Evolutionary conservation across 2,329 filamentous ascomycete species (phyloP).

Genomic region (Aureobasidium sp.): DNA sequence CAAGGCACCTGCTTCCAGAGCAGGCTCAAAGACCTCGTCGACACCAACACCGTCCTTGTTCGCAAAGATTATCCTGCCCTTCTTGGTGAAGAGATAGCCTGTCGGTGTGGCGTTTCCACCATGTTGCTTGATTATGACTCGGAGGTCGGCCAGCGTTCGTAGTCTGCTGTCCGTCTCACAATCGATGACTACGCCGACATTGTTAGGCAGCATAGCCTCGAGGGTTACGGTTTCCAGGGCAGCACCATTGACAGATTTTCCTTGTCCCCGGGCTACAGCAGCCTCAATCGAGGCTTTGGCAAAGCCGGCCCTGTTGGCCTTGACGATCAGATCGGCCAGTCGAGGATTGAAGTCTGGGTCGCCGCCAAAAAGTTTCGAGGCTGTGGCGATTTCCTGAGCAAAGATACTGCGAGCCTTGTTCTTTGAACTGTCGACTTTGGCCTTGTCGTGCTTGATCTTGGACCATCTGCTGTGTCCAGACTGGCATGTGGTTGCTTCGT

Average conservation of each 20-base stretch:
- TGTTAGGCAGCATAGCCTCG: slow-evolving; percentile 71
- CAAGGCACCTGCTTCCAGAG: slow-evolving; percentile 75
- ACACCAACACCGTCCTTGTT: slow-evolving; percentile 47
- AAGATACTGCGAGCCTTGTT: slow-evolving; percentile 60
- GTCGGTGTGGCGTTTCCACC: slow-evolving; percentile 66
- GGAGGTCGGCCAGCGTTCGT: slow-evolving; percentile 65
- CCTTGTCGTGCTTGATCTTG: slow-evolving; percentile 93
- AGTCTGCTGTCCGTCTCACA: slow-evolving; percentile 75
- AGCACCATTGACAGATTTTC: slow-evolving; percentile 64
- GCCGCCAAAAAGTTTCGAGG: slow-evolving; percentile 70
- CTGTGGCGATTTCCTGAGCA: slow-evolving; percentile 63
- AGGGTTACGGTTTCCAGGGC: slow-evolving; percentile 69
- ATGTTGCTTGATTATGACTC: slow-evolving; percentile 59
- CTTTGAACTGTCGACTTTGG: slow-evolving; percentile 72
- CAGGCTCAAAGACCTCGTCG: slow-evolving; percentile 68
- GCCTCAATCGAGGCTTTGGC: slow-evolving; percentile 78
- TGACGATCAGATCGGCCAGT: slow-evolving; percentile 61
- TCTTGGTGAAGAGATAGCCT: slow-evolving; percentile 75
- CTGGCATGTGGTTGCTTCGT: slow-evolving; percentile 12
- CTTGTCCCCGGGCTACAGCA: slow-evolving; percentile 82
- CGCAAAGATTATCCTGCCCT: slow-evolving; percentile 65
- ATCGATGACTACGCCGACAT: slow-evolving; percentile 70
- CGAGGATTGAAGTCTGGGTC: slow-evolving; percentile 67
- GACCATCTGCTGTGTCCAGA: slow-evolving; percentile 91
- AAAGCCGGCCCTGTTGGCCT: slow-evolving; percentile 77